phyloP scores from a whole-genome alignment of 306 rosid genomes.

The Corylus americana region DNA sequence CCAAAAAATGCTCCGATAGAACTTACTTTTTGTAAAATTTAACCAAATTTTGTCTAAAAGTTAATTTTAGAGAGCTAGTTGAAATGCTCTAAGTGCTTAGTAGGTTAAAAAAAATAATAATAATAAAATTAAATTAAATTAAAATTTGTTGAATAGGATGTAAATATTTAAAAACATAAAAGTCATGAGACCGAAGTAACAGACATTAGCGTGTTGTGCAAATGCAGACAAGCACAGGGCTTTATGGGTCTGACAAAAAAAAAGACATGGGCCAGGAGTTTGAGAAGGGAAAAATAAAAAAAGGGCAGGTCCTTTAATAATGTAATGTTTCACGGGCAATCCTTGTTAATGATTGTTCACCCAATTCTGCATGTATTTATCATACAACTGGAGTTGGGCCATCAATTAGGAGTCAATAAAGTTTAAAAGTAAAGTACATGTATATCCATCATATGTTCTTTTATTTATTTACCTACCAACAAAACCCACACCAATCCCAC shows the following conservation, averaged over 20 bases:
- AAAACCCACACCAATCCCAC: background rate
- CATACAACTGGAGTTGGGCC: background rate
- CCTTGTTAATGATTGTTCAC: conserved; percentile 21
- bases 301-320: conserved; percentile 22
- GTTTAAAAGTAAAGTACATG: conserved; percentile 5
- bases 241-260: conserved; percentile 14
- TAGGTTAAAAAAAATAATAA: too few relatives aligned
- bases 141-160: too few relatives aligned
- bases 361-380: conserved; percentile 11
- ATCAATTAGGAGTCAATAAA: conserved; percentile 4
- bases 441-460: conserved; percentile 1
- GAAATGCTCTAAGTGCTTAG: too few relatives aligned
- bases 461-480: conserved; percentile 25
- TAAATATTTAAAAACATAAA: too few relatives aligned
- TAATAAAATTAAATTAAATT: too few relatives aligned
- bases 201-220: background rate
- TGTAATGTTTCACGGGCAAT: conserved; percentile 20
- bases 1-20: too few relatives aligned
- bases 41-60: too few relatives aligned
- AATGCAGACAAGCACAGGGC: conserved; percentile 3
- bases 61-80: too few relatives aligned
- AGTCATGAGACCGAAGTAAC: too few relatives aligned
- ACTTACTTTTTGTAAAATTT: too few relatives aligned
- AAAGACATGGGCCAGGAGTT: background rate
- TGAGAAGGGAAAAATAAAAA: background rate